These are phyloP conservation scores for Penicillium nordicum DNA, from an alignment of 2,329 filamentous ascomycete genomes.

Conservation along the genomic window DNA sequence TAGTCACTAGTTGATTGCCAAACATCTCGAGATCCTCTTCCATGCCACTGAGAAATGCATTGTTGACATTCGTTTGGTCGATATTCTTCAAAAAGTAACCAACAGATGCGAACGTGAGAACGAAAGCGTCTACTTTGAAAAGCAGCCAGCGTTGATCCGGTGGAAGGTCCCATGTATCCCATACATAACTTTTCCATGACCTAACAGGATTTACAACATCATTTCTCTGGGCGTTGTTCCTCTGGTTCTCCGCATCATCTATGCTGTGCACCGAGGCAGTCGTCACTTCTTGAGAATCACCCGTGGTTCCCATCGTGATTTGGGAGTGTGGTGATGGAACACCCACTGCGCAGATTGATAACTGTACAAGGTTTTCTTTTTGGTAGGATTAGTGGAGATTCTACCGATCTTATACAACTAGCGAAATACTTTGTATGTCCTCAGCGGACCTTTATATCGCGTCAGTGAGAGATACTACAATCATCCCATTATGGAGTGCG, in stretches of 20 bases:
- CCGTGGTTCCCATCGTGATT: not conserved
- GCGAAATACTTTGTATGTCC: not conserved
- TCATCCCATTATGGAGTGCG: not conserved
- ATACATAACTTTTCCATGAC: constrained; percentile 23
- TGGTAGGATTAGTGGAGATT: not conserved
- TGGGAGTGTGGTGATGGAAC: not conserved
- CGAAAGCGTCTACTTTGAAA: constrained; percentile 30
- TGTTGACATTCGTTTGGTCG: constrained; percentile 43
- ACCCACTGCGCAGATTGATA: not conserved
- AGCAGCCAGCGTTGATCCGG: constrained; percentile 25
- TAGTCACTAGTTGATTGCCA: constrained; percentile 37
- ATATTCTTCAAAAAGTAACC: constrained; percentile 35
- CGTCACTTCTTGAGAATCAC: not conserved
- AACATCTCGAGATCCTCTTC: constrained; percentile 36
- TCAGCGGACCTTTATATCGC: not conserved
- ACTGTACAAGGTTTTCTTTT: not conserved
- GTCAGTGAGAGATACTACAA: not conserved
- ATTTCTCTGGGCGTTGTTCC: not conserved
- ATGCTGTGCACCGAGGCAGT: not conserved
- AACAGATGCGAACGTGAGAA: constrained; percentile 28
- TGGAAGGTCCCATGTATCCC: constrained; percentile 24
- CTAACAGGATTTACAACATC: constrained; percentile 2
- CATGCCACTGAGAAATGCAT: constrained; percentile 42
- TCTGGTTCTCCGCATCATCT: constrained; percentile 2
- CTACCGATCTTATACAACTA: not conserved